Conservation (phyloP, 768 basidiomycete species). For the Pleurotus cornucopiae region DNA sequence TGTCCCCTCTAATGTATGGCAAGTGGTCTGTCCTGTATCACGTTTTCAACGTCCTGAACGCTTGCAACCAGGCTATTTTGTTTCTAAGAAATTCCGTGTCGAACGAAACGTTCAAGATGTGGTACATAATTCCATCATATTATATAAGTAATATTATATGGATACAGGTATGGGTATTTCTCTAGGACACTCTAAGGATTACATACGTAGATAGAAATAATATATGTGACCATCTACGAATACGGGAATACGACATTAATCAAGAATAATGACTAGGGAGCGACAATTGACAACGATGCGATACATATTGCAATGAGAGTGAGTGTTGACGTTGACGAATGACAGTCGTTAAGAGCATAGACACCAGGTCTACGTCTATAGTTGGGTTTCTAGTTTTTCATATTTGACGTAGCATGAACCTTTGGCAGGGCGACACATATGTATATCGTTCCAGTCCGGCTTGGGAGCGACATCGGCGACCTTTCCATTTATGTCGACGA, state of each 20-base stretch:
- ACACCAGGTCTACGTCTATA: slow-evolving; percentile 21
- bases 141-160: neutral
- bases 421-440: slow-evolving; percentile 58
- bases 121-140: neutral
- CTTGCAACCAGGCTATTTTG: no score
- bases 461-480: slow-evolving; percentile 40
- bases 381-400: slow-evolving; percentile 28
- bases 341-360: neutral
- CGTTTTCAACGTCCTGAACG: no score
- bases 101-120: no score
- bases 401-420: slow-evolving; percentile 54
- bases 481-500: slow-evolving; percentile 52
- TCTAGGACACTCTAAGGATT: neutral
- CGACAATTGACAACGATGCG: neutral
- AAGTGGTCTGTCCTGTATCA: no score
- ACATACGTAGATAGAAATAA: slow-evolving; percentile 7
- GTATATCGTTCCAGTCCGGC: slow-evolving; percentile 79
- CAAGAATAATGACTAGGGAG: neutral
- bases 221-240: neutral
- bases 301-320: slow-evolving; percentile 8
- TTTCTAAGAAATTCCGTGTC: no score
- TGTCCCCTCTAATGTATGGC: no score
- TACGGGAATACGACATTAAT: neutral
- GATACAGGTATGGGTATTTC: neutral
- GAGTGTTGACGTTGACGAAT: slow-evolving; percentile 1